Conservation (phyloP, 371 early-diverging fungal genomes). For the Apophysomyces ossiformis region DNA sequence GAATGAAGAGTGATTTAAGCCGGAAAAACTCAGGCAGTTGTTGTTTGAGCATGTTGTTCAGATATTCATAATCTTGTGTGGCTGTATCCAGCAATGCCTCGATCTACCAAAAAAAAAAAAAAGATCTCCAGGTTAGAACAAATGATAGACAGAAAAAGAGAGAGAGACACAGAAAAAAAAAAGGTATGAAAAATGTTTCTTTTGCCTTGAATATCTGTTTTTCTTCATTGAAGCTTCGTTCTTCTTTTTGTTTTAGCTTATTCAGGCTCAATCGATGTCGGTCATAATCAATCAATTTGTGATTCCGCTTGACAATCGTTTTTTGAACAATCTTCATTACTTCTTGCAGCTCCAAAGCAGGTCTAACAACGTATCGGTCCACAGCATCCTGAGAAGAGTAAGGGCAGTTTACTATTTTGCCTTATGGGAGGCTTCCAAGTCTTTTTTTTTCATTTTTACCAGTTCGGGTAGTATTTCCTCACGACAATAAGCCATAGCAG, state of each 20-base stretch:
- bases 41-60: constrained; percentile 69
- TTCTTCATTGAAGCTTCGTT: constrained; percentile 73
- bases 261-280: constrained; percentile 70
- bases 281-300: constrained; percentile 87
- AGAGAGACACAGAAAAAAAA: too few relatives aligned
- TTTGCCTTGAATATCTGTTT: constrained; percentile 66
- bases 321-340: constrained; percentile 73
- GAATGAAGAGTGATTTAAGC: constrained; percentile 63
- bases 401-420: too few relatives aligned
- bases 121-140: not conserved
- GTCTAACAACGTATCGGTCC: constrained; percentile 74
- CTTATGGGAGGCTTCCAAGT: too few relatives aligned
- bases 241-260: constrained; percentile 69
- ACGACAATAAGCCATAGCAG: constrained; percentile 63
- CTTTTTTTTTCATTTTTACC: constrained; percentile 36
- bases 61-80: constrained; percentile 73
- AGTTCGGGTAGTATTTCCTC: constrained; percentile 71
- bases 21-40: constrained; percentile 73
- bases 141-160: too few relatives aligned
- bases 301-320: constrained; percentile 78
- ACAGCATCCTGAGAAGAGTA: constrained; percentile 57
- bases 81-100: constrained; percentile 74
- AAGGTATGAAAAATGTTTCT: too few relatives aligned
- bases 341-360: constrained; percentile 64
- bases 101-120: not conserved